Conservation (phyloP, 176 grass and related monocot genomes). For the Typha latifolia region DNA sequence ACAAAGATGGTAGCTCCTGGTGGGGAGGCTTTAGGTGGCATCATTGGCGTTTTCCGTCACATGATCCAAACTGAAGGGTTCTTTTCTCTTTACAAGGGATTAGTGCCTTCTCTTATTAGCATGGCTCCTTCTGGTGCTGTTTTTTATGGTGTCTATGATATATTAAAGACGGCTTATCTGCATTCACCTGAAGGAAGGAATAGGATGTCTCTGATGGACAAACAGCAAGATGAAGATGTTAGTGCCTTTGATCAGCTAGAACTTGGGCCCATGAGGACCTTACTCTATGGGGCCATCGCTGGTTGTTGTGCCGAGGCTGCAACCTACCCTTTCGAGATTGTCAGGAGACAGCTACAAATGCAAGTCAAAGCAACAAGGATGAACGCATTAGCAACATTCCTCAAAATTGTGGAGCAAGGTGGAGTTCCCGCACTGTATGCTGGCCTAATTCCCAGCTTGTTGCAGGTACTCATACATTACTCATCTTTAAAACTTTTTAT, state of each 20-base stretch:
- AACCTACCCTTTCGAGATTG: slow-evolving; percentile 93
- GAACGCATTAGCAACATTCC: slow-evolving; percentile 78
- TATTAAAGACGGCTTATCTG: slow-evolving; percentile 81
- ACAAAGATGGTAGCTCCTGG: slow-evolving; percentile 96
- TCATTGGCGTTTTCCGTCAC: slow-evolving; percentile 77
- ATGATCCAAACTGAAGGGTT: slow-evolving; percentile 89
- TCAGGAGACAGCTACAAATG: slow-evolving; percentile 87
- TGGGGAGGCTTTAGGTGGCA: slow-evolving; percentile 83
- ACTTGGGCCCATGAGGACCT: slow-evolving; percentile 68
- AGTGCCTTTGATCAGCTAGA: slow-evolving; percentile 91
- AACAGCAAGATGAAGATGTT: slow-evolving; percentile 47
- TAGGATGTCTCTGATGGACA: slow-evolving; percentile 44
- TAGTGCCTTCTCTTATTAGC: slow-evolving; percentile 89
- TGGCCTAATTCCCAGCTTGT: slow-evolving; percentile 91
- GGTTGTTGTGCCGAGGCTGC: slow-evolving; percentile 86
- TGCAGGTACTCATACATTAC: slow-evolving; percentile 50
- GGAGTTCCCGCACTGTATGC: slow-evolving; percentile 85
- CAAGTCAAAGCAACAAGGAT: slow-evolving; percentile 79
- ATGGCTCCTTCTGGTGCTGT: slow-evolving; percentile 99
- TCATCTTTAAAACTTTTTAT: not conserved
- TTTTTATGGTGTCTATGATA: slow-evolving; percentile 96
- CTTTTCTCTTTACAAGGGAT: slow-evolving; percentile 90
- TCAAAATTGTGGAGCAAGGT: slow-evolving; percentile 90
- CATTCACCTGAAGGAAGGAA: slow-evolving; percentile 66
- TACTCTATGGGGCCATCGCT: slow-evolving; percentile 83